Evolutionary conservation across 495 filamentous ascomycete genomes (phyloP).

Genomic region (Pyronema domesticum): DNA sequence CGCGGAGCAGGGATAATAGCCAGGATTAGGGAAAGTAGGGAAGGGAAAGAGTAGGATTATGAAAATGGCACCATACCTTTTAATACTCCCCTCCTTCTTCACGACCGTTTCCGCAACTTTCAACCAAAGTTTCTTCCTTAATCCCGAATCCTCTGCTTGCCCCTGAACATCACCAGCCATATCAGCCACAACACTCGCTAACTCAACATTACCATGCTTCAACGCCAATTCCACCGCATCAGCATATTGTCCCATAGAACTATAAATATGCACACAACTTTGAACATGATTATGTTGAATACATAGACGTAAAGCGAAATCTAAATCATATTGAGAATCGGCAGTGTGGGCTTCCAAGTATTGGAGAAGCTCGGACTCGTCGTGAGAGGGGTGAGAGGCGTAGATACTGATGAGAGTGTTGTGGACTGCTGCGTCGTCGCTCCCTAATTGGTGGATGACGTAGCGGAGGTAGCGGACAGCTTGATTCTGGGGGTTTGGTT

Average conservation of each 20-base stretch:
- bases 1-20: too few species aligned
- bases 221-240: constrained; percentile 85
- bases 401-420: constrained; percentile 95
- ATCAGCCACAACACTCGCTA: constrained; percentile 81
- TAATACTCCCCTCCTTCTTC: constrained; percentile 64
- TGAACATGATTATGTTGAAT: constrained; percentile 84
- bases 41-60: too few species aligned
- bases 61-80: constrained; percentile 31
- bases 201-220: constrained; percentile 70
- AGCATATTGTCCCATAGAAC: constrained; percentile 77
- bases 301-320: constrained; percentile 89
- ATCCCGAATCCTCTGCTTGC: constrained; percentile 45
- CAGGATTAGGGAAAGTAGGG: too few species aligned
- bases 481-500: constrained; percentile 47
- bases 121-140: constrained; percentile 89
- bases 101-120: constrained; percentile 87
- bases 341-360: constrained; percentile 67
- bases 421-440: constrained; percentile 76
- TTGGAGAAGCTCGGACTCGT: constrained; percentile 65
- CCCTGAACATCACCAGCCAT: constrained; percentile 46
- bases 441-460: constrained; percentile 73
- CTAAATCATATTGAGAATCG: constrained; percentile 70
- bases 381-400: constrained; percentile 62
- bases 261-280: constrained; percentile 91
- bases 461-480: constrained; percentile 86